Evolutionary conservation across 2,329 filamentous ascomycete species (phyloP).

Genomic region (Clonostachys byssicola): DNA sequence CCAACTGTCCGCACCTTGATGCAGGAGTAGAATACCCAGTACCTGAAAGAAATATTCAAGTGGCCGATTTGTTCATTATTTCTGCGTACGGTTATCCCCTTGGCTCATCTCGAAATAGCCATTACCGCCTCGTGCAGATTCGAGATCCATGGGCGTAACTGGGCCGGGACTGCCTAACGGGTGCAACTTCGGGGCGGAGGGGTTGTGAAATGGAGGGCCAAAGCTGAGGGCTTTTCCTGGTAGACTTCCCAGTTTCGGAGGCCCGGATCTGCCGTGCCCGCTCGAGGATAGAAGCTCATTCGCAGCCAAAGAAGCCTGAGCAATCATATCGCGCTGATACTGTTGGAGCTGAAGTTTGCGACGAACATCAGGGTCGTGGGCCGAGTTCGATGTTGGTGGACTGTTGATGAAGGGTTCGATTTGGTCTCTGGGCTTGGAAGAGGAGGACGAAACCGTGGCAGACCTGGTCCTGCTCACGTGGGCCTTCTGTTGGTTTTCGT

Average conservation of each 20-base stretch:
- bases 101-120: constrained; percentile 23
- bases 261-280: neutral
- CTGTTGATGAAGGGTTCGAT: neutral
- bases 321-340: constrained; percentile 59
- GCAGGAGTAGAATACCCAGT: neutral
- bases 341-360: constrained; percentile 48
- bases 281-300: constrained; percentile 14
- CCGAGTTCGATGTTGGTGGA: neutral
- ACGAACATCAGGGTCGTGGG: constrained; percentile 36
- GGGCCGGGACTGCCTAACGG: constrained; percentile 56
- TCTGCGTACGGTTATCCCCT: neutral
- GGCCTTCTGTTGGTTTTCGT: constrained; percentile 31
- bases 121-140: constrained; percentile 19
- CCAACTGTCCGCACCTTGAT: neutral
- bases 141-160: constrained; percentile 58
- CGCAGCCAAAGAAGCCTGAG: constrained; percentile 46
- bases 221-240: neutral
- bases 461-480: neutral
- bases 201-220: constrained; percentile 34
- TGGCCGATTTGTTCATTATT: neutral
- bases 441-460: neutral
- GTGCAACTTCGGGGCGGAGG: constrained; percentile 41
- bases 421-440: neutral
- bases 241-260: neutral
- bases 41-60: neutral